Base-by-base conservation (phyloP, 2,329 filamentous ascomycete species). In the Bipolaris zeicola region DNA sequence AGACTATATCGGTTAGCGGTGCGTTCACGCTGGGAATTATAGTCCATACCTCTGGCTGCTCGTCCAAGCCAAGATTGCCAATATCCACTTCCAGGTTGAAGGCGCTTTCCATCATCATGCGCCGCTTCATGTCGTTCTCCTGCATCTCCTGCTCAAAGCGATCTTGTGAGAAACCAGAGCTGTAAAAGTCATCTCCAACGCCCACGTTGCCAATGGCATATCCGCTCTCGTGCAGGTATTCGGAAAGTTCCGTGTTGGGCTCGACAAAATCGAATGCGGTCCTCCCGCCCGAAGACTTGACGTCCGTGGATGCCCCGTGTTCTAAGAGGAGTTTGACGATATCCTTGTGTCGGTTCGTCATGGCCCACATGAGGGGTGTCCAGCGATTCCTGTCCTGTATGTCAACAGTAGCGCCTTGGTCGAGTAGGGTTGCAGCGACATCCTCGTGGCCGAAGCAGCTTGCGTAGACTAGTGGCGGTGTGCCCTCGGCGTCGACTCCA, bases 31-130 rank as follows among this genome's bases (percentile, higher is more conserved):
- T 24, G 50, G 42, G 39, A 38, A 34, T 11, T 38, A 50, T 16
- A 24, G 41, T 39, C 31, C 84, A 68, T 79, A 92, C 91, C 82
- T 98, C 95, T 50, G 93, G 91, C 70, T 96, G 90, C 74, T 99
- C 95, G 72, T 99, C 95, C 68, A 99, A 88, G 28, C 95, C 95
- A 54, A 99, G 86, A 68, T 96, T 99, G 11, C 94, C 95, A 52
- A 99, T 78, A 70, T 99, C 95, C 39, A 99, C 95, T 76, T 99
- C 95, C 34, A 99, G 82, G 74, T 99, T 96, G 64, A 96, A 89
- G 5, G 95, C 94, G 71, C 95, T 99, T 75, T 99, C 95, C 86
- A 96, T 95, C 94, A 98, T 97, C 92, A 99, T 96, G 31, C 95
- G 87, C 62, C 94, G 86, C 72, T 94, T 91, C 85, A 97, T 87